phyloP scores from a whole-genome alignment of 1,139 yeast species.

The Magnusiomyces ingens region DNA sequence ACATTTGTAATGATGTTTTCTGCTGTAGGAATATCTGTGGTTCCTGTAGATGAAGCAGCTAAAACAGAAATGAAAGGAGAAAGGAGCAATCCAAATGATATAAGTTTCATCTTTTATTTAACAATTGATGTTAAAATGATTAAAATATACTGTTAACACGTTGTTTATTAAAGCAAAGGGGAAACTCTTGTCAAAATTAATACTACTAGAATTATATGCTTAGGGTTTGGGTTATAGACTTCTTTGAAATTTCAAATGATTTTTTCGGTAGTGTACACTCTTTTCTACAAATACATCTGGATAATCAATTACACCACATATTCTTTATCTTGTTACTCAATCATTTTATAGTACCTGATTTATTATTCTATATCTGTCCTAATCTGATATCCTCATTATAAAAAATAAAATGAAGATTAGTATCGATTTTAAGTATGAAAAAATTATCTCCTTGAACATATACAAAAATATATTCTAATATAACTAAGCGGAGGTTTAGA shows the following conservation, averaged over 20 bases:
- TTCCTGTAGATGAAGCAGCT: neutral
- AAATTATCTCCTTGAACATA: neutral
- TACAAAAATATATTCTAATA: neutral
- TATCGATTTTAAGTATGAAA: slow-evolving; percentile 31
- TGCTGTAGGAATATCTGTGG: neutral
- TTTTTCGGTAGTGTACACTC: too few species aligned
- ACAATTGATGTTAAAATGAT: neutral
- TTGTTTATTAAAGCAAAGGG: too few species aligned
- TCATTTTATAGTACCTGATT: too few species aligned
- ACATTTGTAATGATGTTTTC: neutral
- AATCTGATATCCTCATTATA: too few species aligned
- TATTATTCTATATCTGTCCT: too few species aligned
- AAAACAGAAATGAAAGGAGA: neutral
- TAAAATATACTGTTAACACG: too few species aligned
- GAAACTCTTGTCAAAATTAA: neutral
- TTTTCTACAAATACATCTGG: too few species aligned
- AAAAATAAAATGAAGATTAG: slow-evolving; percentile 20
- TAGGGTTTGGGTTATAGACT: slow-evolving; percentile 5
- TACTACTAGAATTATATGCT: neutral
- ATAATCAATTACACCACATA: too few species aligned
- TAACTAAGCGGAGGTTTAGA: slow-evolving; percentile 57
- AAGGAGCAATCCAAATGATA: neutral
- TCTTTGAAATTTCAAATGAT: too few species aligned
- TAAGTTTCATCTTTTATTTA: neutral
- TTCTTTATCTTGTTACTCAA: too few species aligned